Conservation (phyloP, 2,329 filamentous ascomycete species). For the Hypoxylon sp. region DNA sequence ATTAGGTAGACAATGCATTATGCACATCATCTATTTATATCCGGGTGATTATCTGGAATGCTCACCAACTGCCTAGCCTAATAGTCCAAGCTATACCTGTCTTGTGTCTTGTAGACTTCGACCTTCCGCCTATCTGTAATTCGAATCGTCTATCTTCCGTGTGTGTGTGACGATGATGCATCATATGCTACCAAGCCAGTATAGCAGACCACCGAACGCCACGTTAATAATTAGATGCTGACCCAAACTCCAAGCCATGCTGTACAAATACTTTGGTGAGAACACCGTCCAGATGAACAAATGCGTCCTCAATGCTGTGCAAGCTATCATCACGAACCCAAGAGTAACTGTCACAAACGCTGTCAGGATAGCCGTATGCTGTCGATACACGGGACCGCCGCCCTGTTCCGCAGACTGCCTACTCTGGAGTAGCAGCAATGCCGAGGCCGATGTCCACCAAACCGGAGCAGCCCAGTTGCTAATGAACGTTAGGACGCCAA, state of each 20-base stretch:
- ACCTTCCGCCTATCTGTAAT: neutral
- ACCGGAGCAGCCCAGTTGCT: constrained; percentile 93
- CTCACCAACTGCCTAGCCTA: neutral
- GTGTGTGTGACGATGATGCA: constrained; percentile 10
- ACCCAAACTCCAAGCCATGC: constrained; percentile 86
- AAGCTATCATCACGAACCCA: constrained; percentile 87
- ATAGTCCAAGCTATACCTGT: neutral
- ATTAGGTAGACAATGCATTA: constrained; percentile 12
- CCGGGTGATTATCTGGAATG: constrained; percentile 2
- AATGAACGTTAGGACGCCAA: constrained; percentile 86
- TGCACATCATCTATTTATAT: constrained; percentile 9
- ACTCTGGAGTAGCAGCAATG: constrained; percentile 68
- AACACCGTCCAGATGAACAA: constrained; percentile 99
- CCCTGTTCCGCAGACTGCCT: constrained; percentile 42
- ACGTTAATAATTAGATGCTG: constrained; percentile 85
- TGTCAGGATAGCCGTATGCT: constrained; percentile 76
- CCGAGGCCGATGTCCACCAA: constrained; percentile 83
- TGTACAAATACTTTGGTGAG: constrained; percentile 95
- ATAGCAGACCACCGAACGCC: constrained; percentile 71
- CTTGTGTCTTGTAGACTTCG: neutral
- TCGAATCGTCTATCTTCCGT: constrained; percentile 2
- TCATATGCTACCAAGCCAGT: constrained; percentile 62
- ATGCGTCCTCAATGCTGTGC: constrained; percentile 86
- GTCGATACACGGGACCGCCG: constrained; percentile 55
- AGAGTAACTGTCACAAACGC: constrained; percentile 77